Conservation (phyloP, 495 filamentous ascomycete species). For the Daldinia bambusicola region DNA sequence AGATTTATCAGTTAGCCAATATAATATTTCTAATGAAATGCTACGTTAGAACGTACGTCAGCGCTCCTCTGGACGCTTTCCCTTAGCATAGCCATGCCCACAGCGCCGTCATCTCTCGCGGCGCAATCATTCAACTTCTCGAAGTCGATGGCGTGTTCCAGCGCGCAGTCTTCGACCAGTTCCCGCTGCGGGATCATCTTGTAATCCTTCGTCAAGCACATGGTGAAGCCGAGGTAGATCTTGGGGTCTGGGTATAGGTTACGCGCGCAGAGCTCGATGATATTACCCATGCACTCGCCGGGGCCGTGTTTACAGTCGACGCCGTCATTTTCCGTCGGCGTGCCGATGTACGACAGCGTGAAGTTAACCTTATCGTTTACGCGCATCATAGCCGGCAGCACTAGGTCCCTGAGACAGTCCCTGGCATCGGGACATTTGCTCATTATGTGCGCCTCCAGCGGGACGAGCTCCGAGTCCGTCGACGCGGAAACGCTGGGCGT, state of each 20-base stretch:
- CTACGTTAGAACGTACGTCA: conserved; percentile 49
- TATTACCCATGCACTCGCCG: conserved; percentile 91
- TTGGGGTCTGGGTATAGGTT: conserved; percentile 83
- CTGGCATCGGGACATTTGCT: conserved; percentile 91
- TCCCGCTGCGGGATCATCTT: conserved; percentile 74
- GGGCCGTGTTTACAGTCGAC: conserved; percentile 89
- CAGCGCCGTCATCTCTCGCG: conserved; percentile 68
- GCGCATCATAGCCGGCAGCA: conserved; percentile 87
- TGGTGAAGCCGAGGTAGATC: conserved; percentile 87
- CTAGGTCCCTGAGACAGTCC: conserved; percentile 80
- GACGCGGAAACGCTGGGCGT: conserved; percentile 11
- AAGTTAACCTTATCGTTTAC: conserved; percentile 89
- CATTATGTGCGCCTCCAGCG: conserved; percentile 93
- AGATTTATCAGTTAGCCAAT: conserved; percentile 22
- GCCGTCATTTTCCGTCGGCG: conserved; percentile 68
- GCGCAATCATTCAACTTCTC: conserved; percentile 81
- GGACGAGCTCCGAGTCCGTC: conserved; percentile 57
- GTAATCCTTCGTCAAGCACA: conserved; percentile 83
- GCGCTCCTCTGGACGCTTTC: conserved; percentile 77
- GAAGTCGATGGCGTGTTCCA: conserved; percentile 90
- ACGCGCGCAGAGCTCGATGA: conserved; percentile 90
- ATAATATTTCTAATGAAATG: conserved; percentile 1
- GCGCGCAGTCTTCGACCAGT: conserved; percentile 83
- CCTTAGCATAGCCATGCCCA: conserved; percentile 73
- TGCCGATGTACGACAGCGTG: conserved; percentile 88